Conservation (phyloP, 2,329 filamentous ascomycete genomes). For the Colletotrichum ledebouriae region DNA sequence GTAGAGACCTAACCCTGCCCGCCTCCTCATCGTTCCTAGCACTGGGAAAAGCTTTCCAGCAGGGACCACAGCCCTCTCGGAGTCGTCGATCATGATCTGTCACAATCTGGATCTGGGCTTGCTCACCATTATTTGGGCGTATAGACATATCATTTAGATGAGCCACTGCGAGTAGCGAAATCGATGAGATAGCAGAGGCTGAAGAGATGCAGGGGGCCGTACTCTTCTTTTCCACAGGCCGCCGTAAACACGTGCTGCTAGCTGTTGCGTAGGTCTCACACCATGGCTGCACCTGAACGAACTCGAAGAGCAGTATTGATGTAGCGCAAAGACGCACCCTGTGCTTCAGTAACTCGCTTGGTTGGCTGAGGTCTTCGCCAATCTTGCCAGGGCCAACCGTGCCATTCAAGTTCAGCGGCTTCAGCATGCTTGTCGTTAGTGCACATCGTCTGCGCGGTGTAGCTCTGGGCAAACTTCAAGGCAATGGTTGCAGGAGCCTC, state of each 20-base stretch:
- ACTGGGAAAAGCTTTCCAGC: conserved; percentile 26
- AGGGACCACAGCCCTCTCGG: conserved; percentile 26
- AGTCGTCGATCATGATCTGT: conserved; percentile 43
- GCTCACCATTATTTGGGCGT: conserved; percentile 13
- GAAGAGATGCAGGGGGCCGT: background rate
- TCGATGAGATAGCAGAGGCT: background rate
- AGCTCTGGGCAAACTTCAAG: background rate
- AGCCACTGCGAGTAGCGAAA: conserved; percentile 10
- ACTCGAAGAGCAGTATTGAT: background rate
- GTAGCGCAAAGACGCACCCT: background rate
- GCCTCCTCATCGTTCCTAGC: conserved; percentile 21
- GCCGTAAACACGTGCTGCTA: background rate
- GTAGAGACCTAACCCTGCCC: conserved; percentile 19
- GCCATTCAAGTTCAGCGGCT: background rate
- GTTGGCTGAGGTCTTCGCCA: conserved; percentile 4
- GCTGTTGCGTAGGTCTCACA: conserved; percentile 20
- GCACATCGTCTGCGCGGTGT: background rate
- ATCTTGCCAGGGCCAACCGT: background rate
- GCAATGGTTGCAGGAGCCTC: background rate
- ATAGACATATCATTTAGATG: conserved; percentile 17
- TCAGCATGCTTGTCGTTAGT: conserved; percentile 2
- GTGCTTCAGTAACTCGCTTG: background rate
- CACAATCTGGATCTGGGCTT: conserved; percentile 41
- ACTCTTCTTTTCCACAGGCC: background rate
- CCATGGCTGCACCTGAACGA: conserved; percentile 18